Base-by-base conservation (phyloP, 1,139 yeast genomes). In the Meyerozyma sp. region DNA sequence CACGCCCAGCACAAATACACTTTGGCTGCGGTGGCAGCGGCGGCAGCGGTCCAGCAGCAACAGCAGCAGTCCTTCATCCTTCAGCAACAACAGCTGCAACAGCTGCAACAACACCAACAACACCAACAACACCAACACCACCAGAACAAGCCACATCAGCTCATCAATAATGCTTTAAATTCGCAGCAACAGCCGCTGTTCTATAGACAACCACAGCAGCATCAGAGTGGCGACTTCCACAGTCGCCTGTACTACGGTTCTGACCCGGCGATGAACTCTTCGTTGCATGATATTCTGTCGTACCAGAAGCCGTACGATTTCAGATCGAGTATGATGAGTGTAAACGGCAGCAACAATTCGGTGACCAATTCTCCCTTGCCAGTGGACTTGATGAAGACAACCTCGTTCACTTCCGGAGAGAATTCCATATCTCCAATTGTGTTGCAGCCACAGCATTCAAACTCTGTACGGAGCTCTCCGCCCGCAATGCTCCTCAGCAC, bases 21-120 rank as follows among this genome's bases (percentile, higher is more conserved):
- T 1, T 52, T 59, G 39, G 64, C 66, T 10, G 59, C 66, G 2
- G 66, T 60, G 5, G 65, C 66, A 3, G 63, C 65, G 1, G 66
- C 67, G 1, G 65, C 66, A 7, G 64, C 65, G 1, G 56, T 47
- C 32, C 55, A 56, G 36, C 55, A 47, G 18, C 51, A 50, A 11
- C 51, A 51, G 38, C 56, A 50, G 32, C 50, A 52, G 32, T 43
- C 42, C 35, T 48, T 45, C 39, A 44, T 49, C 27, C 47, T 51
- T 16, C 57, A 53, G 40, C 49, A 49, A 25, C 53, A 47, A 26
- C 44, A 44, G 11, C 42, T 46, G 14, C 42, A 40, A 21, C 13
- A 18, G 26, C 18, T 8, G 20, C 13, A 42, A 36, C 38, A 34
- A n/a, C 53, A 52, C 55, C 65, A 46, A 27, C 44, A 46, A 32